These are phyloP conservation scores for Amanita pallidorosea DNA, from an alignment of 768 basidiomycete genomes.

Conservation along the genomic window DNA sequence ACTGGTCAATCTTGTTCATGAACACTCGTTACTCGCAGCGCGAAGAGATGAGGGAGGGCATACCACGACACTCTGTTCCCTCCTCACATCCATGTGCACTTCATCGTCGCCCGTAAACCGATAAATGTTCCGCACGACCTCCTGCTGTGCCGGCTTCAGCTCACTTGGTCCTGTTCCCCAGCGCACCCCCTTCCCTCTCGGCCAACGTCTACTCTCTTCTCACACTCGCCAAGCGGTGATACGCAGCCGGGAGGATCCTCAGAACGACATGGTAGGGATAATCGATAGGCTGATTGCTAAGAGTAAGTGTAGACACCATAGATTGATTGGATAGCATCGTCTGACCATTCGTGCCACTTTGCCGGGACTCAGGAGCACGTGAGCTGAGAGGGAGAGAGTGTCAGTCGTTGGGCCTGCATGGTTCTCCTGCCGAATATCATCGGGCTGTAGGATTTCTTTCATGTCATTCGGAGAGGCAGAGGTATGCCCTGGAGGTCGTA, in stretches of 20 bases:
- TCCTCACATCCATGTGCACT: constrained; percentile 33
- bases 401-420: too few relatives aligned
- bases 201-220: constrained; percentile 40
- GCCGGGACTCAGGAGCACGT: constrained; percentile 52
- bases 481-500: too few relatives aligned
- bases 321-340: constrained; percentile 64
- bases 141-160: constrained; percentile 48
- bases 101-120: constrained; percentile 47
- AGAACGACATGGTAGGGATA: constrained; percentile 61
- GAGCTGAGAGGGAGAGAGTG: background rate
- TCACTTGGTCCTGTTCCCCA: constrained; percentile 44
- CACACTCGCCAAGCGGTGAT: constrained; percentile 44
- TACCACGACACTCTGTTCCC: constrained; percentile 52
- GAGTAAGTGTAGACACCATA: constrained; percentile 40
- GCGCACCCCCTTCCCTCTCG: constrained; percentile 52
- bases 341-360: constrained; percentile 71
- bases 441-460: too few relatives aligned
- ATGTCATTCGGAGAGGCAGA: too few relatives aligned
- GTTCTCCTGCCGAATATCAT: too few relatives aligned
- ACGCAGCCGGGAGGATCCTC: constrained; percentile 58
- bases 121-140: constrained; percentile 56
- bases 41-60: constrained; percentile 12
- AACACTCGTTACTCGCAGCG: constrained; percentile 3
- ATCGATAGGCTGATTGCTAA: constrained; percentile 21
- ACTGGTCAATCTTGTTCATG: background rate